These are phyloP conservation scores for Solanum lycopersicoides DNA, from an alignment of 257 asterid genomes.

Conservation along the genomic window DNA sequence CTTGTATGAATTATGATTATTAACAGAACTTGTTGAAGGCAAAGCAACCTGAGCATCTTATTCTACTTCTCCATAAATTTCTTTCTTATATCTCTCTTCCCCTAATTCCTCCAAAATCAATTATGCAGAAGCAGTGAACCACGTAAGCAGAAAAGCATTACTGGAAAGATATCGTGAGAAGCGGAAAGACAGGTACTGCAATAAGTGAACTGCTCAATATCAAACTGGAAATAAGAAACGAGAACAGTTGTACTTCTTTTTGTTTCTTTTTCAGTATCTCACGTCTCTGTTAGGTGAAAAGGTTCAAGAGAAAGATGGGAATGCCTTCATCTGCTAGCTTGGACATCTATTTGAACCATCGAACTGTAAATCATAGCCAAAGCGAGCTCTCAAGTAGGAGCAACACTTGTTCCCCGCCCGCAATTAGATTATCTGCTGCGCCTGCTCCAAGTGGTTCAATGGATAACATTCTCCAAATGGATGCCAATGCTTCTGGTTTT, in stretches of 20 bases:
- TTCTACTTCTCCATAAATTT: neutral
- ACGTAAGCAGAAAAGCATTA: slow-evolving; percentile 71
- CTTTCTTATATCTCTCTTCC: neutral
- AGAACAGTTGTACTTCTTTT: slow-evolving; percentile 1
- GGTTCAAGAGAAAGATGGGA: slow-evolving; percentile 88
- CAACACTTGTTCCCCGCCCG: slow-evolving; percentile 36
- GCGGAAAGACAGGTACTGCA: slow-evolving; percentile 85
- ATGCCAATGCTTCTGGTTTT: slow-evolving; percentile 35
- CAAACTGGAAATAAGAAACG: neutral
- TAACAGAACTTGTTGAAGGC: neutral
- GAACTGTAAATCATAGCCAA: slow-evolving; percentile 28
- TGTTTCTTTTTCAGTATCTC: slow-evolving; percentile 28
- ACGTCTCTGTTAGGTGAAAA: slow-evolving; percentile 68
- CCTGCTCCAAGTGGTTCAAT: slow-evolving; percentile 42
- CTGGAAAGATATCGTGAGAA: slow-evolving; percentile 91
- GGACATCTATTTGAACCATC: slow-evolving; percentile 46
- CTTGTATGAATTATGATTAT: neutral
- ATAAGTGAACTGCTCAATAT: slow-evolving; percentile 8
- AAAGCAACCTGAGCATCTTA: neutral
- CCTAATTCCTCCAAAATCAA: slow-evolving; percentile 2
- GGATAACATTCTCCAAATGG: slow-evolving; percentile 31
- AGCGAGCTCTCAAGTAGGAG: slow-evolving; percentile 33
- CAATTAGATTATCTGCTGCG: slow-evolving; percentile 34
- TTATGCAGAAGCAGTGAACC: slow-evolving; percentile 36
- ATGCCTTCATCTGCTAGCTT: slow-evolving; percentile 38